A percentile compares a stretch with the other conserved stretches of the same genome.
phyloP scores from a whole-genome alignment of 192 early-diverging fungal species.

The Hyaloraphidium curvatum region DNA sequence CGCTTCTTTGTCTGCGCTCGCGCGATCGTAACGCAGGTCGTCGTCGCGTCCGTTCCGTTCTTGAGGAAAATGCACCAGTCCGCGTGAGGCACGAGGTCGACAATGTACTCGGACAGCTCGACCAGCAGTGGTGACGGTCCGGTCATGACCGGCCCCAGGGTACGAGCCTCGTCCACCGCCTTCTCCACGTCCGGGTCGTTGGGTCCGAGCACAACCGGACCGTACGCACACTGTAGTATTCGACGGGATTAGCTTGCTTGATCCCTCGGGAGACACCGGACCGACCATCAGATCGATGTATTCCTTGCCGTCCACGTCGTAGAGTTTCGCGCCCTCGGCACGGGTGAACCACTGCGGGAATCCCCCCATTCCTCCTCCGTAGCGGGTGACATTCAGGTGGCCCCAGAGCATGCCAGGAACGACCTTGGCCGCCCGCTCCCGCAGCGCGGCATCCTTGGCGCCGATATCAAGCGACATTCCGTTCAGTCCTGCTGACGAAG shows the following conservation, averaged over 20 bases:
- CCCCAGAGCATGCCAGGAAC: background rate
- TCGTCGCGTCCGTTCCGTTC: background rate
- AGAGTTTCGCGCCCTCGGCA: background rate
- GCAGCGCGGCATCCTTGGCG: background rate
- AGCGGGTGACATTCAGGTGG: background rate
- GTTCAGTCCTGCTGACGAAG: no score
- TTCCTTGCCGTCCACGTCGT: slow-evolving; percentile 1
- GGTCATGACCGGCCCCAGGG: background rate
- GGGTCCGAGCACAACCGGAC: background rate
- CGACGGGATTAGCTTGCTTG: no score
- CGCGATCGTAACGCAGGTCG: background rate
- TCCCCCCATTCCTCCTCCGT: background rate
- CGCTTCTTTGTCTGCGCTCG: background rate
- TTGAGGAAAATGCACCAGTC: background rate
- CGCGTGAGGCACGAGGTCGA: background rate
- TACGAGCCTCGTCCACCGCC: background rate
- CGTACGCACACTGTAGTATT: background rate
- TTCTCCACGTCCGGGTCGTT: slow-evolving; percentile 1
- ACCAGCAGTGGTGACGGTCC: background rate
- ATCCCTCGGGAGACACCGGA: background rate
- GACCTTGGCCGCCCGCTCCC: background rate
- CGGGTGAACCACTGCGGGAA: background rate
- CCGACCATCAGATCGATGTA: slow-evolving; percentile 1
- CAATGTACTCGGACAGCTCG: slow-evolving; percentile 1
- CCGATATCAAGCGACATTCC: no score